Conservation (phyloP, 2,329 filamentous ascomycete species). For the Penicillium hesseltinei region DNA sequence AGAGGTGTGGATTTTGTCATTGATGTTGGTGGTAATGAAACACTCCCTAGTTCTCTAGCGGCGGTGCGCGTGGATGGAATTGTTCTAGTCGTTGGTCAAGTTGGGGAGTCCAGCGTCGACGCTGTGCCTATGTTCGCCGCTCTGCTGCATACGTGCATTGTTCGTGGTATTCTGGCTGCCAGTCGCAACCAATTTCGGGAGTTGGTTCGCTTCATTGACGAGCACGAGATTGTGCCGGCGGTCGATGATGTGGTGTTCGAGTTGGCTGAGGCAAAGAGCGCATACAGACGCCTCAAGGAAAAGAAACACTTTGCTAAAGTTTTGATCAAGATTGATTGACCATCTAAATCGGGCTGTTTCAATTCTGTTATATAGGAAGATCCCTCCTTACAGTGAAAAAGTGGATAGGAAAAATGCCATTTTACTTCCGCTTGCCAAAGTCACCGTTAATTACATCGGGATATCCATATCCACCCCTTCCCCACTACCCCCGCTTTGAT, state of each 20-base stretch:
- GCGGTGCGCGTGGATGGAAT: constrained; percentile 1
- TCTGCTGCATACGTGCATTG: constrained; percentile 27
- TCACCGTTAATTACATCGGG: too few relatives aligned
- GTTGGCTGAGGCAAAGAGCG: constrained; percentile 32
- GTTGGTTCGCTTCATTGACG: constrained; percentile 33
- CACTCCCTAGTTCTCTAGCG: not conserved
- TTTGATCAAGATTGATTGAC: constrained; percentile 28
- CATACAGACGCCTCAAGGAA: constrained; percentile 33
- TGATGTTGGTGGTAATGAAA: not conserved
- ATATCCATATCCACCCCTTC: too few relatives aligned
- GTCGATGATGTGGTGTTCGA: constrained; percentile 34
- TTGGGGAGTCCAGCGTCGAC: not conserved
- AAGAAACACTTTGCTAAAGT: constrained; percentile 42
- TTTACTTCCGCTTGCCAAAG: too few relatives aligned
- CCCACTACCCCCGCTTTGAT: not conserved
- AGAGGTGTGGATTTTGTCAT: not conserved
- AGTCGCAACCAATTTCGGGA: constrained; percentile 30
- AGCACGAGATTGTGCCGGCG: constrained; percentile 31
- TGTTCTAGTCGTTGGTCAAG: not conserved
- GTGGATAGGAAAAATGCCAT: too few relatives aligned
- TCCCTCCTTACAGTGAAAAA: too few relatives aligned
- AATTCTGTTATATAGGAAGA: not conserved
- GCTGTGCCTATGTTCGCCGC: constrained; percentile 14
- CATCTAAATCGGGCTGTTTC: not conserved
- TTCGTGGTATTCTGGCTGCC: constrained; percentile 31